These are phyloP conservation scores for Penicillium rolfsii DNA, from an alignment of 2,329 filamentous ascomycete genomes.

Conservation along the genomic window DNA sequence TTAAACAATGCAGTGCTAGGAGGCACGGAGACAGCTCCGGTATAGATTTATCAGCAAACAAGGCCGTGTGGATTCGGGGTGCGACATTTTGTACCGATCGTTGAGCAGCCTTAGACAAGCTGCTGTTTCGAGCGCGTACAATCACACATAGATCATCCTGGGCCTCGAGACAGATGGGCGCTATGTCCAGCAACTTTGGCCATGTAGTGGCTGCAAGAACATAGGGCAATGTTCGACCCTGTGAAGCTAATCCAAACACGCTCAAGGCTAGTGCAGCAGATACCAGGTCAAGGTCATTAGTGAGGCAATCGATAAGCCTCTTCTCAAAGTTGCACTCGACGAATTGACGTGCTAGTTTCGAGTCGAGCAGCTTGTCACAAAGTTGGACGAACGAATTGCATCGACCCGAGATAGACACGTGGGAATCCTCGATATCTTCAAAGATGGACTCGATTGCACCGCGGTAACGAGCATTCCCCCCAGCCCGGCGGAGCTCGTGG, in stretches of 20 bases:
- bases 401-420: conserved; percentile 50
- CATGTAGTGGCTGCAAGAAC: conserved; percentile 36
- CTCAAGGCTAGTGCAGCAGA: conserved; percentile 38
- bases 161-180: conserved; percentile 31
- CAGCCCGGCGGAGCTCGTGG: conserved; percentile 64
- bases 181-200: conserved; percentile 37
- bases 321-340: conserved; percentile 73
- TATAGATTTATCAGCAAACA: conserved; percentile 28
- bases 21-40: conserved; percentile 36
- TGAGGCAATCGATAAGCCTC: conserved; percentile 66
- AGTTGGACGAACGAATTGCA: conserved; percentile 61
- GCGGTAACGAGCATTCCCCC: conserved; percentile 60
- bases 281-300: conserved; percentile 59
- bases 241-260: conserved; percentile 38
- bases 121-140: conserved; percentile 24
- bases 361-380: conserved; percentile 55
- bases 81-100: conserved; percentile 33
- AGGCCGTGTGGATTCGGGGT: conserved; percentile 29
- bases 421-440: conserved; percentile 59
- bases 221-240: conserved; percentile 34
- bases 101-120: conserved; percentile 39
- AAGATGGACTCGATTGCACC: conserved; percentile 60
- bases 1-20: conserved; percentile 41
- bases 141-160: conserved; percentile 36
- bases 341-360: conserved; percentile 56